phyloP scores from a whole-genome alignment of 2,329 filamentous ascomycete species.

The Anthostomella pinea region DNA sequence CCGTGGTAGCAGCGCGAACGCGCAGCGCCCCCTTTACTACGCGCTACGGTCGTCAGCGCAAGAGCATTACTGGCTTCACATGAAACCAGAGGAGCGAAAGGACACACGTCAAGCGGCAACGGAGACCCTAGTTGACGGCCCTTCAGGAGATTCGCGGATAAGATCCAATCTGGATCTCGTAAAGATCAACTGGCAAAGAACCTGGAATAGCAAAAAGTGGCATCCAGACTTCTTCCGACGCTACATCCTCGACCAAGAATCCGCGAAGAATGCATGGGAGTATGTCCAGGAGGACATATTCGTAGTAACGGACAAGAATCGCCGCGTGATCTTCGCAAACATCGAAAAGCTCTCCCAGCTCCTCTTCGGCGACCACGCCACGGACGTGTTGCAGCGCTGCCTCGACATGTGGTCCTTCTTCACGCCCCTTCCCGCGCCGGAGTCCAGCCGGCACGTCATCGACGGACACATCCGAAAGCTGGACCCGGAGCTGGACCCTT shows the following conservation, averaged over 20 bases:
- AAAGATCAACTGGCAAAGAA: constrained; percentile 3
- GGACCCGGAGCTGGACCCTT: constrained; percentile 15
- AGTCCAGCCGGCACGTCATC: constrained; percentile 15
- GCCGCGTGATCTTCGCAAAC: constrained; percentile 17
- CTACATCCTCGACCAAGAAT: constrained; percentile 10
- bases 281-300: constrained; percentile 10
- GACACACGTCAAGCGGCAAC: not conserved
- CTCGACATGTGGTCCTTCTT: constrained; percentile 18
- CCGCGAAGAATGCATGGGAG: constrained; percentile 6
- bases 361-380: constrained; percentile 6
- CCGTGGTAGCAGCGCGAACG: not conserved
- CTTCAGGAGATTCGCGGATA: not conserved
- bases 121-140: not conserved
- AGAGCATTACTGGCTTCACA: constrained; percentile 2
- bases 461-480: constrained; percentile 16
- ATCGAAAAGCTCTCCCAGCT: constrained; percentile 11
- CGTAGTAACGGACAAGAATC: constrained; percentile 10
- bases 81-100: constrained; percentile 2
- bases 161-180: constrained; percentile 1
- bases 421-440: constrained; percentile 11
- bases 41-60: not conserved
- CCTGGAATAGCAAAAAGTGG: constrained; percentile 2
- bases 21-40: too few species aligned
- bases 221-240: constrained; percentile 10
- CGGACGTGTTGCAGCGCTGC: constrained; percentile 2